Evolutionary conservation across 305 asterid species (phyloP).

Genomic region (Fraxinus baroniana): DNA sequence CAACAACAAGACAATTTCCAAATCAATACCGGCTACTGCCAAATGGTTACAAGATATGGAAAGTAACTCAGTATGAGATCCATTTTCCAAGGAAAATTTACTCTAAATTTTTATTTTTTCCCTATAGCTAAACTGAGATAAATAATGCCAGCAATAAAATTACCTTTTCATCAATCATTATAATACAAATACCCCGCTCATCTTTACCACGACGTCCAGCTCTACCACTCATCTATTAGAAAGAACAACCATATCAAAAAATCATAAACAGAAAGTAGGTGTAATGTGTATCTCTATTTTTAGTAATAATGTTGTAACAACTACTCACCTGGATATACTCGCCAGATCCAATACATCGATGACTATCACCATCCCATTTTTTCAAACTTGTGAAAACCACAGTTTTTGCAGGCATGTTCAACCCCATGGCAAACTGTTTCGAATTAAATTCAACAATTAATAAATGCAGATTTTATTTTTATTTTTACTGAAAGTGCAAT

Average conservation of each 20-base stretch:
- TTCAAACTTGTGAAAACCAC: conserved; percentile 90
- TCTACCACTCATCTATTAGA: conserved; percentile 95
- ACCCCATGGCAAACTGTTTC: conserved; percentile 91
- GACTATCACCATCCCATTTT: conserved; percentile 99
- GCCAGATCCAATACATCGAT: conserved; percentile 93
- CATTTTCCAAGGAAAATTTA: neutral
- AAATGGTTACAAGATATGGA: conserved; percentile 14
- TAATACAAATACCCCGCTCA: conserved; percentile 89
- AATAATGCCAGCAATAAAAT: neutral
- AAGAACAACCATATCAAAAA: conserved; percentile 30
- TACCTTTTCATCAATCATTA: conserved; percentile 96
- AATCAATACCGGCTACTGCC: conserved; percentile 2
- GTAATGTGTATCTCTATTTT: conserved; percentile 1
- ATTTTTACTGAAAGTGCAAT: too few relatives aligned
- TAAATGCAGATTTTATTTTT: neutral
- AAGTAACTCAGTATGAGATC: conserved; percentile 1
- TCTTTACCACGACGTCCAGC: conserved; percentile 99
- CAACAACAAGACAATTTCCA: neutral
- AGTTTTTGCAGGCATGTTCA: conserved; percentile 99
- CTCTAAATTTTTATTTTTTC: neutral
- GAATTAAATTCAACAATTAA: conserved; percentile 22
- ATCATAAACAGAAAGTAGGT: conserved; percentile 18
- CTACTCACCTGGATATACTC: conserved; percentile 95
- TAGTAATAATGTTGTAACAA: conserved; percentile 1
- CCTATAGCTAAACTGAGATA: neutral